These are phyloP conservation scores for Ophiostoma tasmaniense DNA, from an alignment of 2,329 filamentous ascomycete genomes.

Conservation along the genomic window DNA sequence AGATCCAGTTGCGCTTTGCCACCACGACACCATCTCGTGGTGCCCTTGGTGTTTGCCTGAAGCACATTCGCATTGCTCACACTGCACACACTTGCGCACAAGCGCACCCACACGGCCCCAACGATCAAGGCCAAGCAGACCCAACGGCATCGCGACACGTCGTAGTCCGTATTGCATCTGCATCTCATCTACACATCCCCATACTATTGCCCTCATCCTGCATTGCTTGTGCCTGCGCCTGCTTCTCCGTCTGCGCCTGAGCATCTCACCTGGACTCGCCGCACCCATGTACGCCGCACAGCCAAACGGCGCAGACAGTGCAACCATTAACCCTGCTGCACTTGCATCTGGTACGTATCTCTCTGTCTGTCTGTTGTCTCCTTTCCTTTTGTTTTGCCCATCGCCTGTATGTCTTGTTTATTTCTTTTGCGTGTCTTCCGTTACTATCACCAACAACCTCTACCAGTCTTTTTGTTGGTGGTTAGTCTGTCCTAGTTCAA, in stretches of 20 bases:
- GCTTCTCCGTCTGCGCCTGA: conserved; percentile 30
- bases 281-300: conserved; percentile 48
- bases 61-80: conserved; percentile 24
- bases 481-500: neutral
- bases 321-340: conserved; percentile 84
- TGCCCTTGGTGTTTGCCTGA: conserved; percentile 25
- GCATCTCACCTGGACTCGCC: neutral
- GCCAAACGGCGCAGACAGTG: conserved; percentile 70
- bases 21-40: conserved; percentile 14
- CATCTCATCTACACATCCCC: conserved; percentile 19
- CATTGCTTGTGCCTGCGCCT: neutral
- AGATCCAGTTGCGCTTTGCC: neutral
- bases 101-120: neutral
- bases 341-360: conserved; percentile 64
- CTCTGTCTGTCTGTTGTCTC: neutral
- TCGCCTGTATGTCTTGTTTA: neutral
- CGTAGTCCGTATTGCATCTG: conserved; percentile 41
- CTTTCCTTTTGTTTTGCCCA: conserved; percentile 4
- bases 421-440: neutral
- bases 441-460: neutral
- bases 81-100: conserved; percentile 15
- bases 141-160: conserved; percentile 57
- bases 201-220: neutral
- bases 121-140: conserved; percentile 27
- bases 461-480: neutral